Base-by-base conservation (phyloP, 2,329 filamentous ascomycete genomes). In the Dactylonectria estremocensis region DNA sequence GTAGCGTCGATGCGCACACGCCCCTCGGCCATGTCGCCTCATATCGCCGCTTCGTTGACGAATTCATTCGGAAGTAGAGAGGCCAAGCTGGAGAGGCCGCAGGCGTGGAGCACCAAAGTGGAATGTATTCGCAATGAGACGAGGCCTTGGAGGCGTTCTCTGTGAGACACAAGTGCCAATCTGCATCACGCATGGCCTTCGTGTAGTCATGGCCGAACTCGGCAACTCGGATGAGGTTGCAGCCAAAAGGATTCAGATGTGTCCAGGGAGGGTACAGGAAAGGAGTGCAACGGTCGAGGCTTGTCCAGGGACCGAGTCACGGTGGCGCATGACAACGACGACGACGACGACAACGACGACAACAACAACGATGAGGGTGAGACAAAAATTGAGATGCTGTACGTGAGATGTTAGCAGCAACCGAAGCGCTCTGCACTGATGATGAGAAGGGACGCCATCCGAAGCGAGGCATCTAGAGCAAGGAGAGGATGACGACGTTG, bases 31-130 rank as follows among this genome's bases (percentile, higher is more conserved):
- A 64, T 59, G 64, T 61, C 74, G 67, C 71, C 68, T 71, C 68
- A 69, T 69, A 75, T 72, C 71, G 74, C 72, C 71, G 71, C 68
- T 71, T 59, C 58, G 68, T 69, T 69, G 67, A 70, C 16, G 16
- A 14, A 50, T 24, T 28, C 11, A 20, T 66, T 66, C 52, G 61
- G 49, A 37, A 40, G 46, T 43, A 61, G 54, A 59, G 31, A 61
- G 43, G 55, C 40, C 46, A 55, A 55, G 37, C 40, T 28, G 52
- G 13, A 18, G n/a, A n/a, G n/a, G 24, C 24, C 24, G 7, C 24
- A 53, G 35, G 11, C 52, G 54, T 43, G 40, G 16, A 55, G 43
- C 43, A 46, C 52, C 45, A 46, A 46, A 33, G 58, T 67, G 20
- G 45, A 60, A 58, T 59, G 20, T 35, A 35, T 45, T 43, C 58